Percentiles rank a stretch among this genome's conserved stretches.
These are phyloP conservation scores for Amanita inopinata DNA, from an alignment of 768 basidiomycete species.

Conservation along the genomic window DNA sequence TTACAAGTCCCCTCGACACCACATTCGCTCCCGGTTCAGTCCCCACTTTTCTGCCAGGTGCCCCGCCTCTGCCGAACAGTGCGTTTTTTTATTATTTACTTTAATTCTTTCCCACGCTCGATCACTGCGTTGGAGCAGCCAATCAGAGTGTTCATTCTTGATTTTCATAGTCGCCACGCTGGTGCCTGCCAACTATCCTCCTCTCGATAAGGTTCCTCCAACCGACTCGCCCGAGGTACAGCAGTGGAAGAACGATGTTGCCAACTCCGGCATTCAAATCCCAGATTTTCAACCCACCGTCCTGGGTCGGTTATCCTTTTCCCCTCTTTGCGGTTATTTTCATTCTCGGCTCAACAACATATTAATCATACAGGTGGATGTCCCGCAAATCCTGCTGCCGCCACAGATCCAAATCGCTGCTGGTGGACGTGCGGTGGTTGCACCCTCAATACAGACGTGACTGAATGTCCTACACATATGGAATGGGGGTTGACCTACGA, in stretches of 20 bases:
- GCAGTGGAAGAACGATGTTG: conserved; percentile 62
- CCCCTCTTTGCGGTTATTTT: conserved; percentile 5
- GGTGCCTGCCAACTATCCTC: conserved; percentile 49
- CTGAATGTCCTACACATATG: conserved; percentile 59
- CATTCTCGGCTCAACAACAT: background rate
- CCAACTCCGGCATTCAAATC: conserved; percentile 43
- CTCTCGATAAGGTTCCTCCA: conserved; percentile 53
- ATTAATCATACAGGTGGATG: conserved; percentile 45
- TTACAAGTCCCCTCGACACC: conserved; percentile 35
- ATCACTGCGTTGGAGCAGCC: no score
- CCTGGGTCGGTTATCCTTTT: conserved; percentile 21
- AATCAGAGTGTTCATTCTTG: background rate
- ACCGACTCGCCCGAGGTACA: conserved; percentile 53
- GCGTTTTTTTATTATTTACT: conserved; percentile 14
- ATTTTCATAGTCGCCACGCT: conserved; percentile 29
- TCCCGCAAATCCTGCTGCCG: conserved; percentile 46
- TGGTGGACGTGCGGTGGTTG: conserved; percentile 83
- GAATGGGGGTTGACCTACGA: conserved; percentile 55
- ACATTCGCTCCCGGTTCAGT: conserved; percentile 40
- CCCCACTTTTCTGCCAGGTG: conserved; percentile 42
- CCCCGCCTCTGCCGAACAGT: conserved; percentile 54
- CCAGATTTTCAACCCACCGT: conserved; percentile 40
- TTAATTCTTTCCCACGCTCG: conserved; percentile 7
- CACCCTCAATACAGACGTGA: conserved; percentile 56
- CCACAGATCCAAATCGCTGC: conserved; percentile 43